A percentile compares a stretch with the other conserved stretches of the same genome.
Conservation (phyloP, 257 asterid genomes). For the Penstemon davidsonii region DNA sequence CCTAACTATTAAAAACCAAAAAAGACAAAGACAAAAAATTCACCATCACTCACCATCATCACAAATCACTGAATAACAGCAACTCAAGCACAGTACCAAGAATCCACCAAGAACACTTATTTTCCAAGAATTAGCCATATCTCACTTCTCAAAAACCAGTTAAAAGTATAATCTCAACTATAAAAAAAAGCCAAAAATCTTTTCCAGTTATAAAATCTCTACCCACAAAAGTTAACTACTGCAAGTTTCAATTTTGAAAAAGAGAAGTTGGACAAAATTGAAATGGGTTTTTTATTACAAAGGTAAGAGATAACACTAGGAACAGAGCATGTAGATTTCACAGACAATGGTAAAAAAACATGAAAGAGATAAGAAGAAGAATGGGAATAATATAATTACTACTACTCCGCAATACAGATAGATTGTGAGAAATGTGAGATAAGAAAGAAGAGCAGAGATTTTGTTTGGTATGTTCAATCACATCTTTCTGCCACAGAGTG, state of each 20-base stretch:
- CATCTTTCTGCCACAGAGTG: constrained; percentile 62
- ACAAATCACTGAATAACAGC: constrained; percentile 47
- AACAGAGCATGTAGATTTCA: constrained; percentile 21
- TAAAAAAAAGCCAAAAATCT: neutral
- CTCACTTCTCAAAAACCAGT: constrained; percentile 31
- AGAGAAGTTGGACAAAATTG: too few species aligned
- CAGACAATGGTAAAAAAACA: constrained; percentile 41
- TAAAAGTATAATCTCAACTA: neutral
- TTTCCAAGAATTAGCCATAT: constrained; percentile 43
- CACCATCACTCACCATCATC: constrained; percentile 64
- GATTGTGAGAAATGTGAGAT: constrained; percentile 55
- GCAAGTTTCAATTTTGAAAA: neutral
- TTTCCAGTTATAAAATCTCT: constrained; percentile 13
- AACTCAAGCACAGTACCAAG: constrained; percentile 45
- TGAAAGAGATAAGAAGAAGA: constrained; percentile 13
- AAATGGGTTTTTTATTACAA: constrained; percentile 23
- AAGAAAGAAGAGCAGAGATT: constrained; percentile 36
- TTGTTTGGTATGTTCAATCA: constrained; percentile 73
- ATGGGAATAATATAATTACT: constrained; percentile 42
- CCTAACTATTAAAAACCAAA: constrained; percentile 1
- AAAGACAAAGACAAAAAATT: constrained; percentile 9
- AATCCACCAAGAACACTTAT: constrained; percentile 47
- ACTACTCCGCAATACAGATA: constrained; percentile 23
- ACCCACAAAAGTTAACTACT: neutral
- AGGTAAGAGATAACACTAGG: constrained; percentile 24